A percentile compares a stretch with the other conserved stretches of the same genome.
Evolutionary conservation across 2,329 filamentous ascomycete genomes (phyloP).

Genomic region (Sarocladiaceae sp.): DNA sequence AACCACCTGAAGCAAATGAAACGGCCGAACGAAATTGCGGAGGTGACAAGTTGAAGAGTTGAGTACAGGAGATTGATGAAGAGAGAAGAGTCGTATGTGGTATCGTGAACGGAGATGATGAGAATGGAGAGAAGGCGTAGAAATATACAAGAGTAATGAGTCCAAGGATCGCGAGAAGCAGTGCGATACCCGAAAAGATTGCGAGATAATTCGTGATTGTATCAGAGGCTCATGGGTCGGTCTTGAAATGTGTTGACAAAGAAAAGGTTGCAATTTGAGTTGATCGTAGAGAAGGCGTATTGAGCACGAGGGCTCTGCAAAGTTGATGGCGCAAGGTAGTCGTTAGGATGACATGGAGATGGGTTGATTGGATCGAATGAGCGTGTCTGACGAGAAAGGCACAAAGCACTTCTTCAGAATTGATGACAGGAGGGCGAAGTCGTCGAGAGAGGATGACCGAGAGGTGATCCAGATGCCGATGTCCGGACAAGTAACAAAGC

Average conservation of each 20-base stretch:
- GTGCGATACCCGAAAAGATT: constrained; percentile 3
- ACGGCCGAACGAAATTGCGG: neutral
- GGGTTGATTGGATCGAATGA: constrained; percentile 17
- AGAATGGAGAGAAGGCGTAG: constrained; percentile 4
- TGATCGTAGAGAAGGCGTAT: constrained; percentile 19
- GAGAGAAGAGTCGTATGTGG: neutral
- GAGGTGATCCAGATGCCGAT: neutral
- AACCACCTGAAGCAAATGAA: constrained; percentile 12
- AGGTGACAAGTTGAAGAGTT: neutral
- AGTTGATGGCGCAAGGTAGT: constrained; percentile 25
- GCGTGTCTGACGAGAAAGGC: constrained; percentile 20
- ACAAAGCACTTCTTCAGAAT: constrained; percentile 1
- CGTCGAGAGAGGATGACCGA: constrained; percentile 8
- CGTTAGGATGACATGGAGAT: constrained; percentile 40
- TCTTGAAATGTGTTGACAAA: constrained; percentile 25
- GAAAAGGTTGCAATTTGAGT: constrained; percentile 26
- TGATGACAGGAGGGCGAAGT: constrained; percentile 12
- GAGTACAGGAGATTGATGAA: constrained; percentile 8
- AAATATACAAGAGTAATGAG: constrained; percentile 9
- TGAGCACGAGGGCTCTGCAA: constrained; percentile 23
- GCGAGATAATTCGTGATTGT: constrained; percentile 21
- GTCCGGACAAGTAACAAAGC: neutral
- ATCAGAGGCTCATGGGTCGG: constrained; percentile 37
- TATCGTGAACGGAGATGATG: constrained; percentile 5
- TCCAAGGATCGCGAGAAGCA: constrained; percentile 1